Conservation (phyloP, 139 green algal species). For the Closterium sp. region DNA sequence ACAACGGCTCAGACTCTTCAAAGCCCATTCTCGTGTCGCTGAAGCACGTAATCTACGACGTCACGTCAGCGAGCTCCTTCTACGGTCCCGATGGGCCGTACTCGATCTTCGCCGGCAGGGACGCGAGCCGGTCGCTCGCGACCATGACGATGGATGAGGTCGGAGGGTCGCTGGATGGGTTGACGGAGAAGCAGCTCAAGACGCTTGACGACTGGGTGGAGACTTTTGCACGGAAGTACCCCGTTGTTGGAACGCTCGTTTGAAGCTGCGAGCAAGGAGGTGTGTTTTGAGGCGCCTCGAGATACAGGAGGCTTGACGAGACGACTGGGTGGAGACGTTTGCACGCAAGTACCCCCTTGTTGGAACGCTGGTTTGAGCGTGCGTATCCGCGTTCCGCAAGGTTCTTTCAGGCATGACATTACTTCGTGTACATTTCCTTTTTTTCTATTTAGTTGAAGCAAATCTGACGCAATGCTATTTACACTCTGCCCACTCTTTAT, state of each 20-base stretch:
- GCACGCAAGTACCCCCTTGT: conserved; percentile 17
- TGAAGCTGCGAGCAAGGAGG: too few species aligned
- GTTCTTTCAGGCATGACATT: too few species aligned
- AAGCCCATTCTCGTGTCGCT: conserved; percentile 26
- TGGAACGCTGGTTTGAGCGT: conserved; percentile 6
- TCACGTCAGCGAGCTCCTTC: conserved; percentile 4
- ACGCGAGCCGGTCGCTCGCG: conserved; percentile 14
- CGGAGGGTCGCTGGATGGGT: background rate
- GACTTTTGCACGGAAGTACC: conserved; percentile 18
- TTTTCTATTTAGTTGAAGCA: too few species aligned
- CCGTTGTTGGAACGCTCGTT: conserved; percentile 31
- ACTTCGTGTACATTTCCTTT: too few species aligned
- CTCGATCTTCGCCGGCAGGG: conserved; percentile 11
- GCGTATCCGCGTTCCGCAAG: too few species aligned
- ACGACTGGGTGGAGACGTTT: conserved; percentile 28
- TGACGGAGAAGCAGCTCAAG: conserved; percentile 26
- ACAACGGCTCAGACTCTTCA: conserved; percentile 20
- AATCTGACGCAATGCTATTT: too few species aligned
- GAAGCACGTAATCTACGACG: conserved; percentile 36
- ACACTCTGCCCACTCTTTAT: too few species aligned
- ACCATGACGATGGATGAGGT: conserved; percentile 25
- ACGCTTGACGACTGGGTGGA: conserved; percentile 25
- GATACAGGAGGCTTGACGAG: too few species aligned
- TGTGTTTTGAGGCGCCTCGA: too few species aligned
- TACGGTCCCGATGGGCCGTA: conserved; percentile 24